Evolutionary conservation across 1,284 basidiomycete genomes (phyloP).

Genomic region (Ceratobasidium sp.): DNA sequence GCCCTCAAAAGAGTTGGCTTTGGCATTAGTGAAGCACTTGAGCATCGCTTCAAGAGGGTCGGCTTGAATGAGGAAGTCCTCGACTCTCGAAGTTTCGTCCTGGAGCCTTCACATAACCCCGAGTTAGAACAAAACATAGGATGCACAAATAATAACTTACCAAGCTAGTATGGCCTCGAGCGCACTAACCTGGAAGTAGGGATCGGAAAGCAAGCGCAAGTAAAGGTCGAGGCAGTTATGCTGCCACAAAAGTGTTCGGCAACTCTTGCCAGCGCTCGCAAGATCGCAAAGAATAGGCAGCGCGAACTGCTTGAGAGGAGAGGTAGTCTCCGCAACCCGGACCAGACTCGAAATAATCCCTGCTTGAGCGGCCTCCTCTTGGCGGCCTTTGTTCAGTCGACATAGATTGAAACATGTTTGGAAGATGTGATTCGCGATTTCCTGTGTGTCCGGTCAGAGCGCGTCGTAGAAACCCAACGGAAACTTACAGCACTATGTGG

Average conservation of each 20-base stretch:
- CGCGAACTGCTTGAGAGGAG: conserved; percentile 95
- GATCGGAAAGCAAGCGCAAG: conserved; percentile 83
- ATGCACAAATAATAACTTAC: conserved; percentile 56
- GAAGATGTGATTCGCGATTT: conserved; percentile 92
- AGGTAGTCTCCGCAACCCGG: conserved; percentile 83
- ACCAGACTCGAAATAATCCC: conserved; percentile 92
- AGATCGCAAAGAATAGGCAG: conserved; percentile 95
- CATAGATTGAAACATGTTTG: conserved; percentile 95
- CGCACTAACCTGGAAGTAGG: conserved; percentile 95
- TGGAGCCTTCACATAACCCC: conserved; percentile 73
- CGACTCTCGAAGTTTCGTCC: conserved; percentile 92
- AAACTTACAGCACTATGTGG: conserved; percentile 77
- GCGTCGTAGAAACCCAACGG: neutral
- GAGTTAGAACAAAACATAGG: neutral
- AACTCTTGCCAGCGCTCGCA: conserved; percentile 90
- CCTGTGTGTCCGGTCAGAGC: conserved; percentile 56
- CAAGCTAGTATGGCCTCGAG: conserved; percentile 90
- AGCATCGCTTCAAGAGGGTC: conserved; percentile 75
- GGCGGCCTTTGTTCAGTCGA: conserved; percentile 89
- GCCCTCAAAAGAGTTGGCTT: conserved; percentile 93
- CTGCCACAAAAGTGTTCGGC: conserved; percentile 86
- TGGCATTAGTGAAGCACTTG: conserved; percentile 84
- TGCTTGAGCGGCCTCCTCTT: conserved; percentile 95
- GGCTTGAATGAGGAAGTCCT: conserved; percentile 81
- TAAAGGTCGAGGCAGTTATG: conserved; percentile 85